phyloP scores from a whole-genome alignment of 2,329 filamentous ascomycete species.

The Neocatenulostroma microsporum region DNA sequence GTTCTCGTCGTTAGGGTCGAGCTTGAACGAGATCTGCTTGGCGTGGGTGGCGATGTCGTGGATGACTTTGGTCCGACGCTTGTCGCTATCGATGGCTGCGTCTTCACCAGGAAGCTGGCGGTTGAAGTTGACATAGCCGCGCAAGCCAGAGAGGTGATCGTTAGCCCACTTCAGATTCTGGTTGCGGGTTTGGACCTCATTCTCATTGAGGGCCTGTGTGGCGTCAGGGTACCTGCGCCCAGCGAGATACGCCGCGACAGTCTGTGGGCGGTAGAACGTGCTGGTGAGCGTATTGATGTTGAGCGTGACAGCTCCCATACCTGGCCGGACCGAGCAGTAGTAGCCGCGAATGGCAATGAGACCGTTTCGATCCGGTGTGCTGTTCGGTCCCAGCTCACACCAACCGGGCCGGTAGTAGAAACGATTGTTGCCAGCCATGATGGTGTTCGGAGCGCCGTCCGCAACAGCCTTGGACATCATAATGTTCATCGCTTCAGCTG shows the following conservation, averaged over 20 bases:
- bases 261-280: conserved; percentile 12
- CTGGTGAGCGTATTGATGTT: conserved; percentile 17
- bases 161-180: neutral
- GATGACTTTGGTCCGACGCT: conserved; percentile 7
- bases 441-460: conserved; percentile 1
- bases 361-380: neutral
- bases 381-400: neutral
- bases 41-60: no score
- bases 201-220: no score
- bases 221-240: no score
- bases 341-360: conserved; percentile 10
- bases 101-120: neutral
- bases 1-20: no score
- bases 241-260: neutral
- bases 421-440: conserved; percentile 14
- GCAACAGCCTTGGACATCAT: conserved; percentile 12
- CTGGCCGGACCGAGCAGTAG: conserved; percentile 9
- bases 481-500: conserved; percentile 15
- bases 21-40: no score
- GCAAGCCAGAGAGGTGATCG: neutral
- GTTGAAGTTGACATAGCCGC: conserved; percentile 9
- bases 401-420: conserved; percentile 17
- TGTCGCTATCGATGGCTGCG: neutral
- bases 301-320: conserved; percentile 5
- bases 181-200: no score